These are phyloP conservation scores for Neurospora sublineolata DNA, from an alignment of 495 filamentous ascomycete species.

Conservation along the genomic window DNA sequence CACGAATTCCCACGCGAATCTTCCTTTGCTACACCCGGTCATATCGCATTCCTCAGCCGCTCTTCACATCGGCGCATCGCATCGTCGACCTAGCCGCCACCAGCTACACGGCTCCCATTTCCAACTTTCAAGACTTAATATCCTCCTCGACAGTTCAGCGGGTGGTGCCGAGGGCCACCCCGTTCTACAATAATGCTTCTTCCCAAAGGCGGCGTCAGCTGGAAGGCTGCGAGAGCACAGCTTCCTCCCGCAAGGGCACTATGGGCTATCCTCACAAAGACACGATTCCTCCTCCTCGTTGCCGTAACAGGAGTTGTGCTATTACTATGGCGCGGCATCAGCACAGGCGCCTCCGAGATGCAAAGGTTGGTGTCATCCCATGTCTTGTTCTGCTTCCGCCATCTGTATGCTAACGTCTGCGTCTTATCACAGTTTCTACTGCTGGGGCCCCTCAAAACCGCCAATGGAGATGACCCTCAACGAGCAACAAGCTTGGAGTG, in stretches of 20 bases:
- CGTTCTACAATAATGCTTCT: slow-evolving; percentile 43
- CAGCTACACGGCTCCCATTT: background rate
- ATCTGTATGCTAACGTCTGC: slow-evolving; percentile 4
- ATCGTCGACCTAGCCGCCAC: background rate
- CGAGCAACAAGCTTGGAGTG: slow-evolving; percentile 80
- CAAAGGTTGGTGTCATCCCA: slow-evolving; percentile 56
- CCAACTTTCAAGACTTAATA: background rate
- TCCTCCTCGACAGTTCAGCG: slow-evolving; percentile 3
- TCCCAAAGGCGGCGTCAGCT: slow-evolving; percentile 80
- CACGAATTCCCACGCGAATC: background rate
- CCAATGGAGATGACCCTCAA: slow-evolving; percentile 90
- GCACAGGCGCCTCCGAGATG: slow-evolving; percentile 73
- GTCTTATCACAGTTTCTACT: slow-evolving; percentile 67
- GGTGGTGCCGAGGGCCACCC: slow-evolving; percentile 28
- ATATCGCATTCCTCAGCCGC: background rate
- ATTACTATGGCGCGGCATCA: slow-evolving; percentile 83
- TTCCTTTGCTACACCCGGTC: background rate
- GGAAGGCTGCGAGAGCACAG: slow-evolving; percentile 76
- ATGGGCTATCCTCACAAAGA: slow-evolving; percentile 62
- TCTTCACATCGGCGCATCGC: background rate
- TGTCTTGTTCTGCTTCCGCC: background rate
- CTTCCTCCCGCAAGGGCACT: slow-evolving; percentile 76
- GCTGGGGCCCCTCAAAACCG: slow-evolving; percentile 84
- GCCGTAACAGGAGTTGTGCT: slow-evolving; percentile 62
- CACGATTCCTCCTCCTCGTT: slow-evolving; percentile 66